phyloP scores from a whole-genome alignment of 2,329 filamentous ascomycete species.

The Arthrobotrys sphaeroides region DNA sequence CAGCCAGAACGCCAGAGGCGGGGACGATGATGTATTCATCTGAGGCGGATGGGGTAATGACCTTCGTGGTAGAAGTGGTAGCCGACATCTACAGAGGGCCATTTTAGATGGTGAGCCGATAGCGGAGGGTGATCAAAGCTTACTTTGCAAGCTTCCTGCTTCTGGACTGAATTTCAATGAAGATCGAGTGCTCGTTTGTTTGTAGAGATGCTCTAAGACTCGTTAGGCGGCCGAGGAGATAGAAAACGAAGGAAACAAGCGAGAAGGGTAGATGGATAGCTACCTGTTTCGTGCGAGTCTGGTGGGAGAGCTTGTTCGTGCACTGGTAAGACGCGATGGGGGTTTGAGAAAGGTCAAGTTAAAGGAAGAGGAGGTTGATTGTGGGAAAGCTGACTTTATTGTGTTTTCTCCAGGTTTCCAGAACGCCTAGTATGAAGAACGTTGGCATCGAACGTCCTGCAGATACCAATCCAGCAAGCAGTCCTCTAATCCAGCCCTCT shows the following conservation, averaged over 20 bases:
- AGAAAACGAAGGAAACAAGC: background rate
- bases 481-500: background rate
- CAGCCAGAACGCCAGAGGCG: background rate
- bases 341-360: background rate
- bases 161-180: background rate
- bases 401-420: slow-evolving; percentile 3
- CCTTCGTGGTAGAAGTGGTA: background rate
- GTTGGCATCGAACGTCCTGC: background rate
- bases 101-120: background rate
- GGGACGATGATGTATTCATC: background rate
- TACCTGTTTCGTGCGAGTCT: background rate
- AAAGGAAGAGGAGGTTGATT: background rate
- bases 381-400: background rate
- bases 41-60: background rate
- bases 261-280: background rate
- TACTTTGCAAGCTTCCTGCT: background rate
- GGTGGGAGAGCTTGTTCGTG: background rate
- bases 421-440: background rate
- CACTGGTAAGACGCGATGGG: background rate
- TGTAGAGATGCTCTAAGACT: background rate
- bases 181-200: background rate
- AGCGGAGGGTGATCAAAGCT: background rate
- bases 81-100: background rate
- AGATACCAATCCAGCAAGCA: background rate
- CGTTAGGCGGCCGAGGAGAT: background rate